phyloP scores from a whole-genome alignment of 306 rosid species.

The Ormosia semicastrata region DNA sequence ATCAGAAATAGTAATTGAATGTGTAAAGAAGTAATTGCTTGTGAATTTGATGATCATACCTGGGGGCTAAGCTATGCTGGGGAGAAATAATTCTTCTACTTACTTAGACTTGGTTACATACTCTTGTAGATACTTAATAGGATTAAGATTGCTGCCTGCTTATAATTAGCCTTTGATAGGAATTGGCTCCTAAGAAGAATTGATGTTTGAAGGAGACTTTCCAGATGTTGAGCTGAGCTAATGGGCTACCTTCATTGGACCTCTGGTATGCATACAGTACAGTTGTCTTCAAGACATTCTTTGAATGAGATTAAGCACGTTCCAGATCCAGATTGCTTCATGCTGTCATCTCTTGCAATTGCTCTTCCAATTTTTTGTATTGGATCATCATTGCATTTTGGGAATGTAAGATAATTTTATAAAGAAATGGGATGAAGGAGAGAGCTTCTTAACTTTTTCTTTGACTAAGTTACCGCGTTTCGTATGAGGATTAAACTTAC shows the following conservation, averaged over 20 bases:
- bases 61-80: background rate
- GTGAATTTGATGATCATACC: background rate
- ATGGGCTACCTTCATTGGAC: background rate
- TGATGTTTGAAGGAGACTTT: background rate
- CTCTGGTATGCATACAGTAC: background rate
- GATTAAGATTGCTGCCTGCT: background rate
- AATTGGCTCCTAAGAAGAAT: background rate
- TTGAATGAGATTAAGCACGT: background rate
- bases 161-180: background rate
- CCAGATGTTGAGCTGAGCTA: background rate
- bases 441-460: background rate
- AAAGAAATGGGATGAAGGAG: background rate
- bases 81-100: background rate
- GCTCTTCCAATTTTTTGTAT: background rate
- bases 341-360: background rate
- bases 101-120: background rate
- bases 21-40: too few species aligned
- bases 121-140: background rate
- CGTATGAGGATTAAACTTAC: too few species aligned
- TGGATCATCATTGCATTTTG: background rate
- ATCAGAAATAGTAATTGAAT: too few species aligned
- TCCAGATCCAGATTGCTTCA: background rate
- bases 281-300: background rate
- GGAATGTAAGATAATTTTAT: background rate
- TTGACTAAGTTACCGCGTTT: background rate